Base-by-base conservation (phyloP, 1,284 basidiomycete species). In the Boletus mariae region DNA sequence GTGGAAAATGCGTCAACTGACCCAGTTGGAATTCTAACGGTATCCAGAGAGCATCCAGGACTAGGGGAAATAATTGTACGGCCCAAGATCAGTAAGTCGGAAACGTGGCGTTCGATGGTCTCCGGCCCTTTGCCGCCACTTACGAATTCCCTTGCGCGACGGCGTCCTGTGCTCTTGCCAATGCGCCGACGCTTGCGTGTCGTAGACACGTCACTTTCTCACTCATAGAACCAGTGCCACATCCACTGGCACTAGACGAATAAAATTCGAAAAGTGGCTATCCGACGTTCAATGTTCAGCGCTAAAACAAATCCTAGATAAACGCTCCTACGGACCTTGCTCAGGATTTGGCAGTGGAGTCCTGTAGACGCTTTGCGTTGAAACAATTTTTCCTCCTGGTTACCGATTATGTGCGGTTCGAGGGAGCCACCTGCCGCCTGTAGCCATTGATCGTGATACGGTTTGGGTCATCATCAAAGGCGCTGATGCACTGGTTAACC, bases 361-460 rank as follows among this genome's bases (percentile, higher is more conserved):
- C 23, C 82, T 69, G 57, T 71, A 81, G n/a, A 83, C 75, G 59
- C 82, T 84, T 63, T 85, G 83, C 1, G 76, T 78, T 71, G 68
- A 64, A 85, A 85, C 11, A 82, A 59, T 7, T 62, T 59, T 47
- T 71, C 62, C 7, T 37, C 63, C 68, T 63, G 63, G 54, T 77
- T 72, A 10, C 78, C 74, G 23, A 82, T 71, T 45, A 84, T 70
- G 60, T 83, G 82, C 13, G 84, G 65, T 59, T 80, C 76, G 9
- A 84, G 73, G 2, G 78, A 80, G 31, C 75, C 70, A 0, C 74
- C 80, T 10, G 84, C 85, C 20, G 20, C 83, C 84, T 83, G 60
- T 87, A 72, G 1, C 84, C 84, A 56, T 82, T 80, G 61, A 85
- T 83, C 0, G 83, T 84, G 6, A 83, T 79, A 46, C 71, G 68